These are phyloP conservation scores for Dacryopinax primogenitus DNA, from an alignment of 768 basidiomycete genomes.

Conservation along the genomic window DNA sequence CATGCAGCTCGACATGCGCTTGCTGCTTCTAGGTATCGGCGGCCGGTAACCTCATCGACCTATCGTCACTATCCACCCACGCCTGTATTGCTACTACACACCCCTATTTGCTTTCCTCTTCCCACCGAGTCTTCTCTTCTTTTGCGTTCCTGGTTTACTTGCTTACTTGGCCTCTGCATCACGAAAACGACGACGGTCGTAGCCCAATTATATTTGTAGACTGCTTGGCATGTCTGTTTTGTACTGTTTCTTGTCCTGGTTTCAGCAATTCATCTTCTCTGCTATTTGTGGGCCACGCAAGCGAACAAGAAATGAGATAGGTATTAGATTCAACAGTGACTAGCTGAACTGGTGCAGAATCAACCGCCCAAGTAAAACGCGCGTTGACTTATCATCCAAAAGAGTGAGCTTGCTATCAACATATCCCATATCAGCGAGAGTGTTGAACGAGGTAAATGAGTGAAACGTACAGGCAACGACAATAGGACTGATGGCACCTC, in stretches of 20 bases:
- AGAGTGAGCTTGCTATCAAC: conserved; percentile 45
- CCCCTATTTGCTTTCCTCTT: neutral
- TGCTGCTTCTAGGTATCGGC: neutral
- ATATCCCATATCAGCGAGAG: conserved; percentile 9
- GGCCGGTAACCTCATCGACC: neutral
- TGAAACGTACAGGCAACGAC: conserved; percentile 67
- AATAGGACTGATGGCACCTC: conserved; percentile 55
- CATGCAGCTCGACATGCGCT: neutral
- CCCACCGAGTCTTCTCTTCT: neutral
- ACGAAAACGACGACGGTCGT: no score
- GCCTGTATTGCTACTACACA: neutral
- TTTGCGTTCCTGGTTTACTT: no score
- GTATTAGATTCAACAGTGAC: neutral
- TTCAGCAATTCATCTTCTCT: neutral
- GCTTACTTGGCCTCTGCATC: no score
- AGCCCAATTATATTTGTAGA: conserved; percentile 4
- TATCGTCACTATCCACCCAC: neutral
- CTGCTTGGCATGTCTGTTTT: neutral
- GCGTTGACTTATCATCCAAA: conserved; percentile 81
- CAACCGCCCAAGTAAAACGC: conserved; percentile 57
- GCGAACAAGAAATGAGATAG: neutral
- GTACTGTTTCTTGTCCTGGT: neutral
- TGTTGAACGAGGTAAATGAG: neutral
- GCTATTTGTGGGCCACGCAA: neutral
- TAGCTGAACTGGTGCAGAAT: neutral